Percentiles rank a stretch among this genome's conserved stretches.
Evolutionary conservation across 2,329 filamentous ascomycete species (phyloP).

Genomic region (Dichotomopilus funicola): DNA sequence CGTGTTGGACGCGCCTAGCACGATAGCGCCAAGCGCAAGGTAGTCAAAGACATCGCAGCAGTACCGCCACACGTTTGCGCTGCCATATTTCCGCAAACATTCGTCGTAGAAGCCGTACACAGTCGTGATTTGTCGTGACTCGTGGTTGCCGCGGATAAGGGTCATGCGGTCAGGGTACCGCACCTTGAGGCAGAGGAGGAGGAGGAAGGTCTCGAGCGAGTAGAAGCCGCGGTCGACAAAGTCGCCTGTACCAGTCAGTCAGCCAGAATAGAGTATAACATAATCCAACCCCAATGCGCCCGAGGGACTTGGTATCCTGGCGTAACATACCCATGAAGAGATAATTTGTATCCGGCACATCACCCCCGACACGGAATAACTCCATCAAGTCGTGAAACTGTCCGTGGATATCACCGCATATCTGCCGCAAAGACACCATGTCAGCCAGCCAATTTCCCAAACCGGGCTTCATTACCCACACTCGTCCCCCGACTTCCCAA

Average conservation of each 20-base stretch:
- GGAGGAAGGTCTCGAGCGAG: constrained; percentile 91
- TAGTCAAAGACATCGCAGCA: constrained; percentile 99
- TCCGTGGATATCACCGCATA: constrained; percentile 95
- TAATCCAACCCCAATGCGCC: background rate
- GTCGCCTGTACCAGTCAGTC: constrained; percentile 53
- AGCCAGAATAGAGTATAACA: too few relatives aligned
- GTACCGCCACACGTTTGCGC: constrained; percentile 93
- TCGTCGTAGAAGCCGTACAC: constrained; percentile 99
- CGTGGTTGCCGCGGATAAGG: constrained; percentile 89
- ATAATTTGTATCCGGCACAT: constrained; percentile 93
- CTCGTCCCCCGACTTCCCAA: too few relatives aligned
- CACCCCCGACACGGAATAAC: constrained; percentile 85
- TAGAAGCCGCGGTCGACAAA: constrained; percentile 98
- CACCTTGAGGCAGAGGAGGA: constrained; percentile 92
- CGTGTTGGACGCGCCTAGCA: constrained; percentile 74
- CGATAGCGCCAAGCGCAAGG: constrained; percentile 80
- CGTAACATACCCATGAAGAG: constrained; percentile 75
- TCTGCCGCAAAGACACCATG: constrained; percentile 39
- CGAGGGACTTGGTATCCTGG: background rate
- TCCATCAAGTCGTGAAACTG: constrained; percentile 98
- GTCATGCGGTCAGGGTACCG: constrained; percentile 97
- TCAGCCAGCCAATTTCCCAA: background rate
- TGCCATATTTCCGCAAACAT: constrained; percentile 91
- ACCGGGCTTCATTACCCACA: background rate
- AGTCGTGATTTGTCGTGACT: constrained; percentile 93